These are phyloP conservation scores for Dipteronia sinensis DNA, from an alignment of 345 rosid species.

Conservation along the genomic window DNA sequence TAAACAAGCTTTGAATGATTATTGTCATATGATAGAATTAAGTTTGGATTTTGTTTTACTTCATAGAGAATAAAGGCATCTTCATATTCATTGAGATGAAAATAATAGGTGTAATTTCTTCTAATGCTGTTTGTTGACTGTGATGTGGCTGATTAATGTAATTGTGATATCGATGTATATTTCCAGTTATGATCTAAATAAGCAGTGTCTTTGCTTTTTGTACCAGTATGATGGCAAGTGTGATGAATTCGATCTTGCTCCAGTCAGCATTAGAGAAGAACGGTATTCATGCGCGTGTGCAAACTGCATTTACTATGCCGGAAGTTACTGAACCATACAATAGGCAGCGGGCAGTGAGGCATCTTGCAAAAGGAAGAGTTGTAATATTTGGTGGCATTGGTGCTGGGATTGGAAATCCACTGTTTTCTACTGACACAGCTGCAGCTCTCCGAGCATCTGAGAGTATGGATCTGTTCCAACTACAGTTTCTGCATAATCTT, in stretches of 20 bases:
- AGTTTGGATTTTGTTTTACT: neutral
- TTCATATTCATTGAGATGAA: constrained; percentile 6
- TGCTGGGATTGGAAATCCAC: constrained; percentile 82
- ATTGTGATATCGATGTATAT: neutral
- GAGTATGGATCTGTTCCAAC: constrained; percentile 41
- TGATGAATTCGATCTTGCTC: constrained; percentile 83
- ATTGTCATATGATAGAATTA: neutral
- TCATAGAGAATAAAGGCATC: neutral
- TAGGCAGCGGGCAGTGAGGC: constrained; percentile 74
- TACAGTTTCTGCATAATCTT: neutral
- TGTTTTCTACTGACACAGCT: constrained; percentile 86
- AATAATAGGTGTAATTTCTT: neutral
- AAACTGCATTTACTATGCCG: constrained; percentile 66
- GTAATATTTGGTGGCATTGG: constrained; percentile 95
- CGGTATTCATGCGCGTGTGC: constrained; percentile 75
- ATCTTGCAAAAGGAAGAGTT: constrained; percentile 93
- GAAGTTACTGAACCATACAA: constrained; percentile 86
- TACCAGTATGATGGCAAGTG: constrained; percentile 89
- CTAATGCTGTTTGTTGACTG: neutral
- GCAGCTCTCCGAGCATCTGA: constrained; percentile 92
- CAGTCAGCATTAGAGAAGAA: constrained; percentile 85
- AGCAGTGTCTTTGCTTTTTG: constrained; percentile 12
- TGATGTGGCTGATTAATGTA: neutral
- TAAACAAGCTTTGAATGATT: neutral
- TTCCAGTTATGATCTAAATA: neutral